These are phyloP conservation scores for Diaporthe ilicicola DNA, from an alignment of 2,329 filamentous ascomycete genomes.

Conservation along the genomic window DNA sequence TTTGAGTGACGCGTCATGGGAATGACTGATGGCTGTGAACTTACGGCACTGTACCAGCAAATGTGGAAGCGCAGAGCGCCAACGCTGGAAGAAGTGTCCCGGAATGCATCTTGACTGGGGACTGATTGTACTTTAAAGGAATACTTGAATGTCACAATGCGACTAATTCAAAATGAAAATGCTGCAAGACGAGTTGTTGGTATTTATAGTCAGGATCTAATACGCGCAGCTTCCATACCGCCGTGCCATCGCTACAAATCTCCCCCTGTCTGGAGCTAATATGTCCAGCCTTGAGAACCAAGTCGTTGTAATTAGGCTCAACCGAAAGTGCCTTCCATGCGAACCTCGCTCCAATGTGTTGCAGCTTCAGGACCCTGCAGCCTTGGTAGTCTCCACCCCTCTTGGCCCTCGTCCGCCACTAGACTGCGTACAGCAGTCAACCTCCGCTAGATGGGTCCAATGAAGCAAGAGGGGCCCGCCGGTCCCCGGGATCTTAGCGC, in stretches of 20 bases:
- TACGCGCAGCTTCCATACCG: constrained; percentile 1
- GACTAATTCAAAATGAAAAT: neutral
- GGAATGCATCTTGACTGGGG: neutral
- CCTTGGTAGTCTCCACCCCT: constrained; percentile 6
- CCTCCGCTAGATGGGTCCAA: neutral
- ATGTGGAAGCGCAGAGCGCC: constrained; percentile 5
- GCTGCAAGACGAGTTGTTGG: constrained; percentile 4
- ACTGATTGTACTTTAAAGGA: neutral
- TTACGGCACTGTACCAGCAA: constrained; percentile 20
- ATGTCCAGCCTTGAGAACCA: constrained; percentile 16
- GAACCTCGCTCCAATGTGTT: neutral
- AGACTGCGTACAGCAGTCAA: neutral
- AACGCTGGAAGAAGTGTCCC: constrained; percentile 2
- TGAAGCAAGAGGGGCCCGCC: neutral
- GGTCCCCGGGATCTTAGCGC: constrained; percentile 8
- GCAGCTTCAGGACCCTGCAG: constrained; percentile 1
- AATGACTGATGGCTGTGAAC: neutral
- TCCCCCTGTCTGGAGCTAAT: neutral
- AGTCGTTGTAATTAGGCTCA: constrained; percentile 23
- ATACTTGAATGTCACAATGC: neutral
- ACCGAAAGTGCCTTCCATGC: constrained; percentile 17
- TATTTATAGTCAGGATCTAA: neutral
- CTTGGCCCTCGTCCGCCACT: neutral
- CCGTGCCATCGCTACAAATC: constrained; percentile 11
- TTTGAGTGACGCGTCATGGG: neutral